phyloP scores from a whole-genome alignment of 306 rosid species.

The Cyamopsis tetragonoloba region DNA sequence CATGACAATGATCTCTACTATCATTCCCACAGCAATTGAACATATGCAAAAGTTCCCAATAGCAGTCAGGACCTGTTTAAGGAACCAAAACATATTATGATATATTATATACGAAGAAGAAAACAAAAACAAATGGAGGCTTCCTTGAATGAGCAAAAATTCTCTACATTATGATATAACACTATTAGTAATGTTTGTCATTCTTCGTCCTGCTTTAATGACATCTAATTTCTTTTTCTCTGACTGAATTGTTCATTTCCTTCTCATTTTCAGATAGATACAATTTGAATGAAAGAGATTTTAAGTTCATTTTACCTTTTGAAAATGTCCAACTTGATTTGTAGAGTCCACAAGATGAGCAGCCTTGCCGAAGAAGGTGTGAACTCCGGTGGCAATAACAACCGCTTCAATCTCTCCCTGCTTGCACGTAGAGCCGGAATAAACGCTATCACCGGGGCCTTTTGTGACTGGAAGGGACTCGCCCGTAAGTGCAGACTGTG shows the following conservation, averaged over 20 bases:
- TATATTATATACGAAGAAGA: not conserved
- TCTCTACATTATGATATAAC: too few relatives aligned
- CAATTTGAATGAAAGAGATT: not conserved
- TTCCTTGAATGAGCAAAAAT: not conserved
- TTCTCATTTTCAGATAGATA: not conserved
- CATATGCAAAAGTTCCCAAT: slow-evolving; percentile 86
- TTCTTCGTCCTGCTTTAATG: not conserved
- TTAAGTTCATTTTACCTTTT: slow-evolving; percentile 45
- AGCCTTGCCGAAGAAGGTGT: slow-evolving; percentile 87
- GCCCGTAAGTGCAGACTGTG: slow-evolving; percentile 76
- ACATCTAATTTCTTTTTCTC: not conserved
- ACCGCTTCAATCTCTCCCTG: slow-evolving; percentile 88
- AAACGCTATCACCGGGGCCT: slow-evolving; percentile 61
- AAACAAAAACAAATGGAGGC: slow-evolving; percentile 15
- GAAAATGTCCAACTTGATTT: slow-evolving; percentile 81
- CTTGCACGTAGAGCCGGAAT: slow-evolving; percentile 83
- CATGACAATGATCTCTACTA: slow-evolving; percentile 78
- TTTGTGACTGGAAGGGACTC: slow-evolving; percentile 83
- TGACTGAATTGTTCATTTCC: not conserved
- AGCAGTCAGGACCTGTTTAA: slow-evolving; percentile 67
- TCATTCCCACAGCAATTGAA: slow-evolving; percentile 72
- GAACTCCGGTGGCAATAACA: slow-evolving; percentile 79
- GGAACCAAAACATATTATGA: not conserved
- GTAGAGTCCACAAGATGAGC: slow-evolving; percentile 85
- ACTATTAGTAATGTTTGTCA: not conserved